Conservation (phyloP, 352 stramenopile genomes). For the Phytophthora pseudosyringae region DNA sequence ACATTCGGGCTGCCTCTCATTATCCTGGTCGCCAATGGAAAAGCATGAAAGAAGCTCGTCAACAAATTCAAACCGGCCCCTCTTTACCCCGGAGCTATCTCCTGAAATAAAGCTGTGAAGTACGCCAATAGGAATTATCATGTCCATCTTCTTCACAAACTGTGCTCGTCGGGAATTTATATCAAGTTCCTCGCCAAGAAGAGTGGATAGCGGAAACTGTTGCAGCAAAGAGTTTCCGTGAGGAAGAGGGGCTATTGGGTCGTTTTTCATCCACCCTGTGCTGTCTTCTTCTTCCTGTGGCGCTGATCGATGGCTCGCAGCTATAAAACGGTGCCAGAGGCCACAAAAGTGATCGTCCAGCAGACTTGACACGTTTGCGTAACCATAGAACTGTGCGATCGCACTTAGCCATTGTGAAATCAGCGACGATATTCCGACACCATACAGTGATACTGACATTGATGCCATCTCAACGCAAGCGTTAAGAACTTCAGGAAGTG, state of each 20-base stretch:
- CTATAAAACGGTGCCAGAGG: slow-evolving; percentile 57
- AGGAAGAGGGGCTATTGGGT: slow-evolving; percentile 21
- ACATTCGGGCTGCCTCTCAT: slow-evolving; percentile 1
- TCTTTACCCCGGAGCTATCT: slow-evolving; percentile 7
- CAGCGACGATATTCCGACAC: slow-evolving; percentile 35
- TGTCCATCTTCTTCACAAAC: slow-evolving; percentile 52
- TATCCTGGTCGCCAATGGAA: slow-evolving; percentile 7
- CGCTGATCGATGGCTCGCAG: slow-evolving; percentile 20
- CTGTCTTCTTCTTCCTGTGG: slow-evolving; percentile 20
- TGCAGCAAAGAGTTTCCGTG: slow-evolving; percentile 36
- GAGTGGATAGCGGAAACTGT: slow-evolving; percentile 43
- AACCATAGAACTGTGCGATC: slow-evolving; percentile 58
- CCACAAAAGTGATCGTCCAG: slow-evolving; percentile 73
- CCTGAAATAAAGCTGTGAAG: slow-evolving; percentile 48
- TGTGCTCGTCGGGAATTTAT: slow-evolving; percentile 12
- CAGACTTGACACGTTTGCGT: slow-evolving; percentile 46
- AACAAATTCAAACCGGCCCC: slow-evolving; percentile 43
- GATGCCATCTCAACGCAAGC: slow-evolving; percentile 59
- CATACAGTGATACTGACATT: slow-evolving; percentile 45
- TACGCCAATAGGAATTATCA: slow-evolving; percentile 54
- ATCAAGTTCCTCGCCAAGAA: slow-evolving; percentile 35
- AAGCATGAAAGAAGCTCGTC: slow-evolving; percentile 39
- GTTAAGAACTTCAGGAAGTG: slow-evolving; percentile 57
- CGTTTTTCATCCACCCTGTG: slow-evolving; percentile 29
- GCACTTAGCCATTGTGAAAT: slow-evolving; percentile 53